Conservation (phyloP, 805 yeast genomes). For the Lachancea cidri region DNA sequence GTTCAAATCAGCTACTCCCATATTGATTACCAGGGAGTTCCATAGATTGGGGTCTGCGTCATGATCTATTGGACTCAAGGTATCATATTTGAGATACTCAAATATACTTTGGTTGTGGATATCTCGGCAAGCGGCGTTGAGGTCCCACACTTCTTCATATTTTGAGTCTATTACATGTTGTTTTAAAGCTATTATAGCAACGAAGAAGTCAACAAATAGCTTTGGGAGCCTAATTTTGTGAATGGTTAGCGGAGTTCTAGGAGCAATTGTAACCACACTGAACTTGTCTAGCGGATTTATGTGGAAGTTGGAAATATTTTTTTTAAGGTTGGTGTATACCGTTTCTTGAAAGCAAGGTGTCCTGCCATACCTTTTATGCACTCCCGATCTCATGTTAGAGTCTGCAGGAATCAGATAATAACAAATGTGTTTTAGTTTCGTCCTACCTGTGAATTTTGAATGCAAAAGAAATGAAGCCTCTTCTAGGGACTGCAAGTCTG, state of each 20-base stretch:
- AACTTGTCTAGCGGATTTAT: slow-evolving; percentile 26
- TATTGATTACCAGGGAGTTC: not conserved
- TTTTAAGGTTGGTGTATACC: not conserved
- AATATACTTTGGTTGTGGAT: not conserved
- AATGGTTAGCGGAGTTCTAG: slow-evolving; percentile 85
- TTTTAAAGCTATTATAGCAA: slow-evolving; percentile 15
- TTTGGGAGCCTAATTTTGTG: slow-evolving; percentile 45
- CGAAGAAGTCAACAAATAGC: slow-evolving; percentile 18
- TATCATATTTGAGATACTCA: not conserved
- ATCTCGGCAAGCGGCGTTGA: slow-evolving; percentile 4
- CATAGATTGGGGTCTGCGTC: slow-evolving; percentile 1
- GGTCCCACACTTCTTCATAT: slow-evolving; percentile 10
- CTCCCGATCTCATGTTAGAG: not conserved
- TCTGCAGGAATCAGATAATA: slow-evolving; percentile 20
- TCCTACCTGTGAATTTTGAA: slow-evolving; percentile 15
- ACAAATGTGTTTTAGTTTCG: slow-evolving; percentile 18
- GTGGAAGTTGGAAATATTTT: slow-evolving; percentile 11
- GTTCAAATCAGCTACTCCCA: slow-evolving; percentile 1
- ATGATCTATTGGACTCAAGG: not conserved
- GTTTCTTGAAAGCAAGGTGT: slow-evolving; percentile 4
- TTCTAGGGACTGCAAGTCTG: slow-evolving; percentile 13
- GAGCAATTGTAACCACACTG: slow-evolving; percentile 62
- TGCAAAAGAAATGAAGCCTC: slow-evolving; percentile 12
- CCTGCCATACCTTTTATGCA: not conserved
- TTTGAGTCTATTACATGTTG: slow-evolving; percentile 9